Percentiles rank a stretch among this genome's conserved stretches.
Conservation (phyloP, 2,329 filamentous ascomycete species). For the Zymoseptoria passerinii region DNA sequence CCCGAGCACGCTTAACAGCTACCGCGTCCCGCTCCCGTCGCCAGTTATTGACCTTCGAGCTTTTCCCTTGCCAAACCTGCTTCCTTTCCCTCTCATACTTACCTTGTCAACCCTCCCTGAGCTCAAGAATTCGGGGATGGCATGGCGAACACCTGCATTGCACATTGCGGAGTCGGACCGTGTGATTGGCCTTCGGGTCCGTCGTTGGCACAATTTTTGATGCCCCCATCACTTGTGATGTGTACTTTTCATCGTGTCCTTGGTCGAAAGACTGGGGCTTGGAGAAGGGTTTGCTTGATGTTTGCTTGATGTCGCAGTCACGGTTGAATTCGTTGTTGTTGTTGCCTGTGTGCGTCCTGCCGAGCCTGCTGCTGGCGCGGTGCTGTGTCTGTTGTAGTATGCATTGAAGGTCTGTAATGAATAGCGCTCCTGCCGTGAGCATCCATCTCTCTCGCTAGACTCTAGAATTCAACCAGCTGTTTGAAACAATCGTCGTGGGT, state of each 20-base stretch:
- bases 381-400: too few relatives aligned
- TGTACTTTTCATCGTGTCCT: background rate
- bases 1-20: background rate
- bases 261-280: background rate
- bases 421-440: too few relatives aligned
- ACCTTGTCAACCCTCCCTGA: background rate
- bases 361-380: background rate
- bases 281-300: background rate
- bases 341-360: background rate
- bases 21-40: background rate
- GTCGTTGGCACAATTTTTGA: background rate
- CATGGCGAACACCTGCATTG: background rate
- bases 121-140: background rate
- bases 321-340: background rate
- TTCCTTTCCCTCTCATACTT: background rate
- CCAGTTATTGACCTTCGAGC: background rate
- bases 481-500: too few relatives aligned
- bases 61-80: background rate
- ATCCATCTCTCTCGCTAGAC: too few relatives aligned
- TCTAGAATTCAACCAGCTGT: too few relatives aligned
- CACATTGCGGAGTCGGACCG: background rate
- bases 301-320: background rate
- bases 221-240: background rate
- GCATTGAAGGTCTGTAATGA: too few relatives aligned
- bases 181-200: background rate